Conservation (phyloP, 768 basidiomycete genomes). For the Termitomyces sp. region DNA sequence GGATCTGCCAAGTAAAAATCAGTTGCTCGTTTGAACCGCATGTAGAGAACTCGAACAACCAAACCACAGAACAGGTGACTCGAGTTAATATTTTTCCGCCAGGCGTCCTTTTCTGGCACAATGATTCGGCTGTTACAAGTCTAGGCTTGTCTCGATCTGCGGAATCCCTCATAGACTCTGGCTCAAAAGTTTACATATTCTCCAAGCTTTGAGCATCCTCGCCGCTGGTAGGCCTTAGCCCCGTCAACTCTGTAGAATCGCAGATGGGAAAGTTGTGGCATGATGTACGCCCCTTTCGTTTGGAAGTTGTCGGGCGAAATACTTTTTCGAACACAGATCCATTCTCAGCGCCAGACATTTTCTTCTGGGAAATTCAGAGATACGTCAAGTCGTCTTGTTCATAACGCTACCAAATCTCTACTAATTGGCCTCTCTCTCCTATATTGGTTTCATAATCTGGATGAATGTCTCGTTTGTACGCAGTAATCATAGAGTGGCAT, state of each 20-base stretch:
- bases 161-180: no score
- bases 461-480: not conserved
- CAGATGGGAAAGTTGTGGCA: not conserved
- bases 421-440: not conserved
- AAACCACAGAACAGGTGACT: conserved; percentile 6
- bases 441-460: not conserved
- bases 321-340: conserved; percentile 14
- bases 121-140: not conserved
- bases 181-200: not conserved
- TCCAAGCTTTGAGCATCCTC: not conserved
- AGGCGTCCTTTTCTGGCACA: not conserved
- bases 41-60: not conserved
- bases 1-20: conserved; percentile 1
- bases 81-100: not conserved
- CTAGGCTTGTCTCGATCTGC: not conserved
- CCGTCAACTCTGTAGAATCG: not conserved
- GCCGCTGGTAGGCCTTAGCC: not conserved
- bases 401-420: not conserved
- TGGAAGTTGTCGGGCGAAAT: not conserved
- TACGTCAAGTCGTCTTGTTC: not conserved
- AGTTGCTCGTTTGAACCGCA: not conserved
- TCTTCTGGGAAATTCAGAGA: not conserved
- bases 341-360: conserved; percentile 9
- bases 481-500: not conserved
- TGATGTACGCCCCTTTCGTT: not conserved